A percentile compares a stretch with the other conserved stretches of the same genome.
Conservation (phyloP, 2,329 filamentous ascomycete genomes). For the Colletotrichum truncatum region DNA sequence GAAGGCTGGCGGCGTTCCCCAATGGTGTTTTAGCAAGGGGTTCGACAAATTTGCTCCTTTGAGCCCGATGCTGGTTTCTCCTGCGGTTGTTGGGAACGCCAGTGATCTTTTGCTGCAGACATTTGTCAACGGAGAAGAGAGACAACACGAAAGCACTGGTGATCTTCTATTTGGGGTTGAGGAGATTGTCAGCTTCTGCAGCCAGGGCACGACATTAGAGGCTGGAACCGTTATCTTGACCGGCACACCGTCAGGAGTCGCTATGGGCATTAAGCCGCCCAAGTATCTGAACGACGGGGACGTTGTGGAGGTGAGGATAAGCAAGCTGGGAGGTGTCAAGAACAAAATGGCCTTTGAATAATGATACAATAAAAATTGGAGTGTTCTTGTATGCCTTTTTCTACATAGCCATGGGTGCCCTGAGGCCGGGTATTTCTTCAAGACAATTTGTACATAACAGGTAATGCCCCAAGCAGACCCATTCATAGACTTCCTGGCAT, state of each 20-base stretch:
- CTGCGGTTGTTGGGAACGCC: constrained; percentile 39
- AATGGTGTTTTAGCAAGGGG: constrained; percentile 67
- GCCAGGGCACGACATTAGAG: constrained; percentile 58
- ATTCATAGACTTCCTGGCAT: constrained; percentile 42
- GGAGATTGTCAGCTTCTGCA: constrained; percentile 55
- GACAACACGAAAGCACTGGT: constrained; percentile 56
- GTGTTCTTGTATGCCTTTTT: neutral
- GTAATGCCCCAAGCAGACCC: constrained; percentile 7
- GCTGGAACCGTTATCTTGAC: constrained; percentile 60
- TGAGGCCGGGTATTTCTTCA: neutral
- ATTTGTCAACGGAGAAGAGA: constrained; percentile 57
- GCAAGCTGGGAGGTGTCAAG: constrained; percentile 40
- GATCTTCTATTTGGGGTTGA: constrained; percentile 61
- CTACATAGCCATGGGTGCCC: no score
- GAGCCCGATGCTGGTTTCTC: constrained; percentile 54
- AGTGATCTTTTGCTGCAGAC: constrained; percentile 43
- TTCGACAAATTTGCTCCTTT: constrained; percentile 65
- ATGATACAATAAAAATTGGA: neutral
- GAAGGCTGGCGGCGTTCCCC: constrained; percentile 47
- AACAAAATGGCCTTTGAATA: constrained; percentile 51
- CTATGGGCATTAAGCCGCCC: constrained; percentile 53
- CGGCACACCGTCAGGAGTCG: constrained; percentile 58
- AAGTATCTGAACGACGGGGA: constrained; percentile 52
- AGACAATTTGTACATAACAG: neutral
- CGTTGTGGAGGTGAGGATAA: constrained; percentile 53